Percentiles rank a stretch among this genome's conserved stretches.
These are phyloP conservation scores for Chaetomium cochliodes DNA, from an alignment of 495 filamentous ascomycete genomes.

Conservation along the genomic window DNA sequence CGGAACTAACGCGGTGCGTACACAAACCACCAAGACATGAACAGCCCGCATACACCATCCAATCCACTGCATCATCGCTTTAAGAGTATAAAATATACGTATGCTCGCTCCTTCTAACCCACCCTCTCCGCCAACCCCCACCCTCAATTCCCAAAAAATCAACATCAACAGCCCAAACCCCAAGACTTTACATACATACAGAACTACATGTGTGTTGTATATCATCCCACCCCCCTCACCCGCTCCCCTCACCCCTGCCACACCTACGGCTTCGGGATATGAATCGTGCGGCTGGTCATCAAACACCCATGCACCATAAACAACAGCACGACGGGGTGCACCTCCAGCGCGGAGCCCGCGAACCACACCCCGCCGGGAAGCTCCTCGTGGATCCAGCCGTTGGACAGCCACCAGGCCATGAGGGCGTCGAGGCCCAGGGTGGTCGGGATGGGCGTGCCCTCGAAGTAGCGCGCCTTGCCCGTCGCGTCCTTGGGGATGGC, in stretches of 20 bases:
- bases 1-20: background rate
- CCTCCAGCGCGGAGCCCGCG: constrained; percentile 68
- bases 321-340: constrained; percentile 80
- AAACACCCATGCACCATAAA: constrained; percentile 83
- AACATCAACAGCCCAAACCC: background rate
- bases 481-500: constrained; percentile 84
- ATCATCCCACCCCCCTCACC: background rate
- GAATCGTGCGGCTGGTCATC: constrained; percentile 92
- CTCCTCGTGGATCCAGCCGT: constrained; percentile 74
- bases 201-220: too few species aligned
- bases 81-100: background rate
- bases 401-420: constrained; percentile 86
- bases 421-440: constrained; percentile 72
- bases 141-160: background rate
- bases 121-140: background rate
- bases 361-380: constrained; percentile 68
- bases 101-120: constrained; percentile 3
- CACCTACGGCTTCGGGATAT: constrained; percentile 86
- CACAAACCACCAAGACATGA: background rate
- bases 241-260: too few species aligned
- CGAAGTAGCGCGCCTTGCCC: constrained; percentile 92
- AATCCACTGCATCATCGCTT: constrained; percentile 1
- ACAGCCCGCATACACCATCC: background rate
- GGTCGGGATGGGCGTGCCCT: constrained; percentile 94
- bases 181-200: background rate